Evolutionary conservation across 768 basidiomycete species (phyloP).

Genomic region (Trametes sanguinea): DNA sequence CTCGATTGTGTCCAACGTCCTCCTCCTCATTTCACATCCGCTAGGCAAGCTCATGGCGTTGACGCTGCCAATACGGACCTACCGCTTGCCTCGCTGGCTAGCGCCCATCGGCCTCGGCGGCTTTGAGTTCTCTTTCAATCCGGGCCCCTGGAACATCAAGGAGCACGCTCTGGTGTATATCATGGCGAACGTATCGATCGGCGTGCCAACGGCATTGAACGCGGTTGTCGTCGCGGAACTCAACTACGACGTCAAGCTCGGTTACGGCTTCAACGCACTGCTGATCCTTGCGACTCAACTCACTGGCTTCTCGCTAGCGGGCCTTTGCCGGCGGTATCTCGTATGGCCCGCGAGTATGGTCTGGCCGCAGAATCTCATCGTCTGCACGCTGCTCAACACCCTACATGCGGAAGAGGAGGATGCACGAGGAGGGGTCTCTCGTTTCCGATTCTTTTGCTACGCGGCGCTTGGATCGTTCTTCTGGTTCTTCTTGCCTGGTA

Average conservation of each 20-base stretch:
- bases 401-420: slow-evolving; percentile 93
- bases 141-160: slow-evolving; percentile 98
- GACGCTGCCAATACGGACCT: slow-evolving; percentile 78
- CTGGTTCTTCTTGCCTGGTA: slow-evolving; percentile 91
- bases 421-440: slow-evolving; percentile 49
- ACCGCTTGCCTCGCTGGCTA: slow-evolving; percentile 53
- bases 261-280: slow-evolving; percentile 80
- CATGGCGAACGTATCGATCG: slow-evolving; percentile 87
- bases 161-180: slow-evolving; percentile 92
- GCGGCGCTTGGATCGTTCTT: slow-evolving; percentile 67
- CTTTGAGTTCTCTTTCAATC: slow-evolving; percentile 79
- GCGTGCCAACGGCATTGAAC: slow-evolving; percentile 78
- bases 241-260: slow-evolving; percentile 68
- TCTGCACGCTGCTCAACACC: slow-evolving; percentile 94
- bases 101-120: slow-evolving; percentile 41
- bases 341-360: slow-evolving; percentile 98
- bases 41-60: slow-evolving; percentile 86
- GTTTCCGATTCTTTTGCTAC: slow-evolving; percentile 83
- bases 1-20: slow-evolving; percentile 74
- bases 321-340: slow-evolving; percentile 84
- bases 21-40: slow-evolving; percentile 88
- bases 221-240: slow-evolving; percentile 82
- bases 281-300: slow-evolving; percentile 90
- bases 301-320: slow-evolving; percentile 92
- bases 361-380: slow-evolving; percentile 95